phyloP scores from a whole-genome alignment of 345 rosid species.

The Rhodomyrtus tomentosa region DNA sequence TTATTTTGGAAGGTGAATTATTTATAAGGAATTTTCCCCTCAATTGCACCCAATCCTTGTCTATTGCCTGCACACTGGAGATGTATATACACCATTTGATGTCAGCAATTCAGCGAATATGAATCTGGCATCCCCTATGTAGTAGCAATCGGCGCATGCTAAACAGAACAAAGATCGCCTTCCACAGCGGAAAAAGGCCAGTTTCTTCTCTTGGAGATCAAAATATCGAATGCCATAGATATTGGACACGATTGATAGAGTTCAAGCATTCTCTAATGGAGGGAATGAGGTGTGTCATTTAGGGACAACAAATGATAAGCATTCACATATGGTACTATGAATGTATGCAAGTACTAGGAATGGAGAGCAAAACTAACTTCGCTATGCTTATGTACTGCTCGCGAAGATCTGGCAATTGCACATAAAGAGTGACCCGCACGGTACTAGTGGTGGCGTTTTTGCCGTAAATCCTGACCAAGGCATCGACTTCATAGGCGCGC shows the following conservation, averaged over 20 bases:
- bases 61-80: slow-evolving; percentile 63
- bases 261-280: neutral
- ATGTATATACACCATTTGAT: neutral
- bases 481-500: slow-evolving; percentile 56
- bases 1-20: slow-evolving; percentile 59
- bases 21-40: slow-evolving; percentile 85
- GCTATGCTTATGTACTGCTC: slow-evolving; percentile 77
- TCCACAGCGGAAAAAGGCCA: neutral
- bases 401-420: slow-evolving; percentile 48
- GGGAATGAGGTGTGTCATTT: neutral
- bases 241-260: neutral
- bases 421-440: slow-evolving; percentile 68
- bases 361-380: slow-evolving; percentile 32
- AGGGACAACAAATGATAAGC: neutral
- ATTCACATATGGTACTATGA: neutral
- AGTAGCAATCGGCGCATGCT: neutral
- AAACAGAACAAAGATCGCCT: neutral
- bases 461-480: slow-evolving; percentile 70
- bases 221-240: neutral
- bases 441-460: slow-evolving; percentile 40
- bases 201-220: neutral
- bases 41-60: slow-evolving; percentile 64
- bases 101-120: neutral
- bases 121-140: neutral
- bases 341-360: neutral